Percentiles rank a stretch among this genome's conserved stretches.
Conservation (phyloP, 495 filamentous ascomycete genomes). For the Elasticomyces elasticus region DNA sequence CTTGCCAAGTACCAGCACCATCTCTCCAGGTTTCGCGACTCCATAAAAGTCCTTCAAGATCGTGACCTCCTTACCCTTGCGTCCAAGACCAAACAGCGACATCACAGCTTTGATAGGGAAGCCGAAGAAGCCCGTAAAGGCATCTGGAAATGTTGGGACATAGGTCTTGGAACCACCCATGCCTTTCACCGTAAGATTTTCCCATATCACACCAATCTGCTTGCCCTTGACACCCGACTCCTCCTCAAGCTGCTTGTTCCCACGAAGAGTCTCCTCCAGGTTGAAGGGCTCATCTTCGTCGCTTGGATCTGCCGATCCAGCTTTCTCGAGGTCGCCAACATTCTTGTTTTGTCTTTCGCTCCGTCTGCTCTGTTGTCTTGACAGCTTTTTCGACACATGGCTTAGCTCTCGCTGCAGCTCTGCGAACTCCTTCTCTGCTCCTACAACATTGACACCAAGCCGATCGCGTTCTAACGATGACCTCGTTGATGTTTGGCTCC, state of each 20-base stretch:
- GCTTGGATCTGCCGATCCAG: slow-evolving; percentile 36
- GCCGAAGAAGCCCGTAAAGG: slow-evolving; percentile 69
- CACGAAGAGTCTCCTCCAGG: slow-evolving; percentile 57
- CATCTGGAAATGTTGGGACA: slow-evolving; percentile 69
- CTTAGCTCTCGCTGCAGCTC: slow-evolving; percentile 67
- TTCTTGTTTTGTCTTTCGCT: slow-evolving; percentile 25
- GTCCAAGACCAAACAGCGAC: slow-evolving; percentile 47
- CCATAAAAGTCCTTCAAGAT: slow-evolving; percentile 50
- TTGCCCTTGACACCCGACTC: slow-evolving; percentile 71
- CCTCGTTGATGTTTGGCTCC: not conserved
- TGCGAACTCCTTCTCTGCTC: slow-evolving; percentile 67
- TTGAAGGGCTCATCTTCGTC: slow-evolving; percentile 53
- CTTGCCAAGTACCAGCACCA: slow-evolving; percentile 79
- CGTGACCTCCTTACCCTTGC: slow-evolving; percentile 55
- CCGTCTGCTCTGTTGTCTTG: slow-evolving; percentile 32
- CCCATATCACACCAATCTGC: slow-evolving; percentile 70
- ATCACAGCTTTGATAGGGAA: slow-evolving; percentile 46
- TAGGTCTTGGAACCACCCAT: slow-evolving; percentile 65
- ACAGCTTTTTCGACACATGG: slow-evolving; percentile 38
- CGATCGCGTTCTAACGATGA: slow-evolving; percentile 3
- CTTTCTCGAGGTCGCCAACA: slow-evolving; percentile 45
- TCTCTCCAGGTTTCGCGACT: slow-evolving; percentile 56
- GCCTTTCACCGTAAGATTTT: slow-evolving; percentile 66
- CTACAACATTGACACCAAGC: slow-evolving; percentile 56
- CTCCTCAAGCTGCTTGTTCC: slow-evolving; percentile 56